These are phyloP conservation scores for Boletus fagicola DNA, from an alignment of 768 basidiomycete genomes.

Conservation along the genomic window DNA sequence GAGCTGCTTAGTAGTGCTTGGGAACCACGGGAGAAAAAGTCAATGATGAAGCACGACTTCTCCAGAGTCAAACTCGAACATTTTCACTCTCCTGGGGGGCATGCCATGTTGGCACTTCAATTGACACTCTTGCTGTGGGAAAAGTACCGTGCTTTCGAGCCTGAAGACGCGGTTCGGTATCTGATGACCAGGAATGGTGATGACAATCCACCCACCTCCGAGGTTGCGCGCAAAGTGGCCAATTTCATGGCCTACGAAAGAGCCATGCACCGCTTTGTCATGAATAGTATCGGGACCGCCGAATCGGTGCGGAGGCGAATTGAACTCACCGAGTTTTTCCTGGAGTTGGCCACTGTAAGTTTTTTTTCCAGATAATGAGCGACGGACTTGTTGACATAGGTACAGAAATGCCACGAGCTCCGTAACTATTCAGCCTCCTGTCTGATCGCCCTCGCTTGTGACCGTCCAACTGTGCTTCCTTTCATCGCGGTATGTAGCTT, in stretches of 20 bases:
- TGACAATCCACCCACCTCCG: constrained; percentile 24
- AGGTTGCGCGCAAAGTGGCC: constrained; percentile 29
- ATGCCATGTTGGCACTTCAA: constrained; percentile 46
- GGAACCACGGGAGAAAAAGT: constrained; percentile 28
- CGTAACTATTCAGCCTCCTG: constrained; percentile 47
- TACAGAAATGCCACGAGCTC: constrained; percentile 43
- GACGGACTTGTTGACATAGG: background rate
- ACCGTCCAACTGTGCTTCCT: constrained; percentile 37
- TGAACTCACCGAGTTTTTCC: constrained; percentile 41
- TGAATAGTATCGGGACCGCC: constrained; percentile 35
- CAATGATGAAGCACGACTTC: constrained; percentile 31
- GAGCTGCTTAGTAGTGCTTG: constrained; percentile 23
- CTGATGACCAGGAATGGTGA: constrained; percentile 37
- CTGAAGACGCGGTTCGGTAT: constrained; percentile 42
- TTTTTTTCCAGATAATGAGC: background rate
- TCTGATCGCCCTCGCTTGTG: constrained; percentile 42
- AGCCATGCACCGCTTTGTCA: constrained; percentile 42
- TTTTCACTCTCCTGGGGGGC: constrained; percentile 38
- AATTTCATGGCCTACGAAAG: constrained; percentile 37
- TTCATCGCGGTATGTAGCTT: constrained; percentile 23
- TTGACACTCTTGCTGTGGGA: constrained; percentile 40
- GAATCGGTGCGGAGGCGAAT: constrained; percentile 20
- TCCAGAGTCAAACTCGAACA: constrained; percentile 29
- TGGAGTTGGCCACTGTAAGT: constrained; percentile 44
- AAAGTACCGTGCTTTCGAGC: constrained; percentile 40